Percentiles rank a stretch among this genome's conserved stretches.
Evolutionary conservation across 768 basidiomycete species (phyloP).

Genomic region (Boletellus ananas): DNA sequence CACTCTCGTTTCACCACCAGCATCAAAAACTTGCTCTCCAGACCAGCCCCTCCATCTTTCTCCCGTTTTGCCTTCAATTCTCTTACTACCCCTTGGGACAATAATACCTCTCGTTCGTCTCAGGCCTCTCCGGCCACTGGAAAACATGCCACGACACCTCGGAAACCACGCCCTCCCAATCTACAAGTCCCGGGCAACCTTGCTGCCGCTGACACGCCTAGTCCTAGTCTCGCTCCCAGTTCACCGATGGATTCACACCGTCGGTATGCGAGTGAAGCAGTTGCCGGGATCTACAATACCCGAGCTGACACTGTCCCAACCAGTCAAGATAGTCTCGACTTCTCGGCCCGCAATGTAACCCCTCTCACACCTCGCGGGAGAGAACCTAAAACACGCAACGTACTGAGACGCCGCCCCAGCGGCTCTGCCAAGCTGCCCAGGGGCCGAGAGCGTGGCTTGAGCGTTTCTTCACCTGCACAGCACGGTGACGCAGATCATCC

Average conservation of each 20-base stretch:
- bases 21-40: slow-evolving; percentile 37
- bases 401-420: slow-evolving; percentile 31
- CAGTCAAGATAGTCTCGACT: slow-evolving; percentile 14
- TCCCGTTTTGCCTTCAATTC: slow-evolving; percentile 23
- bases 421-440: slow-evolving; percentile 21
- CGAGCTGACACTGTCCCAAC: background rate
- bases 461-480: slow-evolving; percentile 1
- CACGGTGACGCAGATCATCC: background rate
- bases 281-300: slow-evolving; percentile 3
- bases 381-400: slow-evolving; percentile 27
- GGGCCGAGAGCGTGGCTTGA: slow-evolving; percentile 13
- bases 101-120: slow-evolving; percentile 10
- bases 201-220: slow-evolving; percentile 1
- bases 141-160: slow-evolving; percentile 16
- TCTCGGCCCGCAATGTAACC: slow-evolving; percentile 1
- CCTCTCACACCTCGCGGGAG: slow-evolving; percentile 1
- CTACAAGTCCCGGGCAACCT: slow-evolving; percentile 15
- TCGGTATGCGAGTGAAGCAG: slow-evolving; percentile 18
- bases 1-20: slow-evolving; percentile 21
- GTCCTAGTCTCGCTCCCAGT: background rate
- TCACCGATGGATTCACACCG: slow-evolving; percentile 13
- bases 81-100: slow-evolving; percentile 4
- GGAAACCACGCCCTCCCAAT: slow-evolving; percentile 24
- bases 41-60: slow-evolving; percentile 25
- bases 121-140: background rate